A percentile compares a stretch with the other conserved stretches of the same genome.
phyloP scores from a whole-genome alignment of 2,329 filamentous ascomycete species.

The Pseudocercospora musae region DNA sequence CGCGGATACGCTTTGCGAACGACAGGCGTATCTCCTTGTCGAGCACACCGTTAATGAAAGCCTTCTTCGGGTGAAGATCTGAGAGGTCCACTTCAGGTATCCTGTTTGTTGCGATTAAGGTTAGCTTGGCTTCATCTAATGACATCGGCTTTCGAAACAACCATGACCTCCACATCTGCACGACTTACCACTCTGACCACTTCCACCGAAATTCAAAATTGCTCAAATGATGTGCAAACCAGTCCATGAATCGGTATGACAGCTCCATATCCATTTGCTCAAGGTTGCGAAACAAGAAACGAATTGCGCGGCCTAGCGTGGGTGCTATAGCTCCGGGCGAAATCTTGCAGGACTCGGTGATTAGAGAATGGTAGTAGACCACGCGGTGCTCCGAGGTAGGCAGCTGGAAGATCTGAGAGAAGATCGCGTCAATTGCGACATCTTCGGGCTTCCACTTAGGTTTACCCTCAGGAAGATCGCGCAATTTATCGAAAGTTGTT shows the following conservation, averaged over 20 bases:
- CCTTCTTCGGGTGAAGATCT: slow-evolving; percentile 79
- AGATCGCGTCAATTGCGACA: slow-evolving; percentile 93
- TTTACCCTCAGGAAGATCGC: slow-evolving; percentile 61
- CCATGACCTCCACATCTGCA: background rate
- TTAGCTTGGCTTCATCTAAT: slow-evolving; percentile 5
- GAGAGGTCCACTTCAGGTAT: slow-evolving; percentile 77
- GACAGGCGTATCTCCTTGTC: slow-evolving; percentile 97
- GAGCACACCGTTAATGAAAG: slow-evolving; percentile 84
- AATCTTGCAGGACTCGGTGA: slow-evolving; percentile 94
- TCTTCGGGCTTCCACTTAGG: slow-evolving; percentile 97
- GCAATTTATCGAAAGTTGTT: slow-evolving; percentile 85
- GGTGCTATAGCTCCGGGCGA: slow-evolving; percentile 95
- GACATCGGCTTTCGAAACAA: slow-evolving; percentile 1
- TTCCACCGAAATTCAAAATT: slow-evolving; percentile 99
- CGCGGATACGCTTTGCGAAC: slow-evolving; percentile 93
- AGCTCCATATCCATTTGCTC: slow-evolving; percentile 85
- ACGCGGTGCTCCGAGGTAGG: slow-evolving; percentile 87
- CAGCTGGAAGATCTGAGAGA: slow-evolving; percentile 88
- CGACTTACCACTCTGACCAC: slow-evolving; percentile 83
- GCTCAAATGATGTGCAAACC: slow-evolving; percentile 96
- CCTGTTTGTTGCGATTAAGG: slow-evolving; percentile 40
- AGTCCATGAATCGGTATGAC: slow-evolving; percentile 83
- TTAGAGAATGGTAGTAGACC: slow-evolving; percentile 92
- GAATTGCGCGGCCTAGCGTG: slow-evolving; percentile 86
- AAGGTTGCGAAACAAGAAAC: slow-evolving; percentile 80